A percentile compares a stretch with the other conserved stretches of the same genome.
phyloP scores from a whole-genome alignment of 2,329 filamentous ascomycete genomes.

The Verticillium nubilum region DNA sequence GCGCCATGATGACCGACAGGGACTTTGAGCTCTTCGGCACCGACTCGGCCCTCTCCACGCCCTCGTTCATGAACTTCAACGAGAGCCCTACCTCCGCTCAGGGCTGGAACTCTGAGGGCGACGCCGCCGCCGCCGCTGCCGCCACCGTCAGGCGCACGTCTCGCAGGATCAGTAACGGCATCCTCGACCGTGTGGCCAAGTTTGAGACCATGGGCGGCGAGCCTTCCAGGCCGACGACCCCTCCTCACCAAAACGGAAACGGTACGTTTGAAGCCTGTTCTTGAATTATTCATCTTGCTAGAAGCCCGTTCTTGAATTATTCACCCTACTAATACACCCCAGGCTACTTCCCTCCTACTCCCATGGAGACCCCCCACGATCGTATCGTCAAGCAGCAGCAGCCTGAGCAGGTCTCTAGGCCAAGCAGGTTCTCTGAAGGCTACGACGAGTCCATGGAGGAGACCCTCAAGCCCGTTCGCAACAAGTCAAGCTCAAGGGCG shows the following conservation, averaged over 20 bases:
- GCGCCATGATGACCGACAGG: constrained; percentile 34
- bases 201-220: constrained; percentile 49
- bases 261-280: too few relatives aligned
- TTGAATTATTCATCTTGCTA: too few relatives aligned
- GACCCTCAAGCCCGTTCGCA: constrained; percentile 53
- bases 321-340: constrained; percentile 15
- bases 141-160: constrained; percentile 31
- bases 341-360: constrained; percentile 64
- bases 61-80: constrained; percentile 43
- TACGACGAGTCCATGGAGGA: constrained; percentile 64
- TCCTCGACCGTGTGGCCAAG: constrained; percentile 54
- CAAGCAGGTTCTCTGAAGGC: constrained; percentile 50
- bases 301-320: too few relatives aligned
- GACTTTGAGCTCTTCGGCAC: constrained; percentile 46
- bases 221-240: constrained; percentile 52
- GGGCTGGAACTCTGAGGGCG: constrained; percentile 47
- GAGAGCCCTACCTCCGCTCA: constrained; percentile 35
- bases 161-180: constrained; percentile 54
- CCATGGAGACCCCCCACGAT: constrained; percentile 57
- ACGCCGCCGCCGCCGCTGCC: constrained; percentile 23
- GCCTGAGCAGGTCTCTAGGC: constrained; percentile 15
- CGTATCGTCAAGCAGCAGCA: constrained; percentile 32
- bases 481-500: constrained; percentile 34
- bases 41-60: constrained; percentile 41
- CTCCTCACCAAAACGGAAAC: constrained; percentile 51